Base-by-base conservation (phyloP, 2,329 filamentous ascomycete genomes). In the Claviceps quebecensis region DNA sequence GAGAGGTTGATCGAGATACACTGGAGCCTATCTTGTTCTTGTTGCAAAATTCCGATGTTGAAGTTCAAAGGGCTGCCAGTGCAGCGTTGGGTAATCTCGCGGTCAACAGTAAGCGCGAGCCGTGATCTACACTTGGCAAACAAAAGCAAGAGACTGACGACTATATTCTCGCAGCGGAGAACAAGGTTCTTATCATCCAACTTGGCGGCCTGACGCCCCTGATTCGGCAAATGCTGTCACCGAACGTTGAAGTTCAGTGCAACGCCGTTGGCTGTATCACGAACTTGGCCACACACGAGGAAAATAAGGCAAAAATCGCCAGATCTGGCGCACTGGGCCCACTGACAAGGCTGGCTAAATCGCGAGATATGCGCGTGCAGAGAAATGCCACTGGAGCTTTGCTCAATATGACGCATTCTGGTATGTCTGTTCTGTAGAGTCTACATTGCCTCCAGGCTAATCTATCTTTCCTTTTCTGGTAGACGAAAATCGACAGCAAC, bases 191-290 rank as follows among this genome's bases (percentile, higher is more conserved):
- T 58, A 98, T 98, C 61, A 93, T 98, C 55, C 81, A 88, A 57
- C 81, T 98, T 16, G 90, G 90, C 53, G 93, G 93, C 26, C 78
- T 98, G 54, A 83, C 83, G 50, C 91, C 93, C 50, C 77, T 98
- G 54, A 98, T 97, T 69, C 85, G 87, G 58, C 93, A 98, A 70
- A 98, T 98, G 93, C 88, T 94, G 71, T 97, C 91, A 52, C 80
- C 85, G 46, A 98, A 98, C 61, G 93, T 98, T 59, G 93, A 98
- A 67, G 93, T 98, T 26, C 93, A 98, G 70, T 98, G 93, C 75
- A 98, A 98, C 68, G 93, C 93, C 44, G 93, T 98, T 55, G 93
- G 93, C 49, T 98, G 93, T 72, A 98, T 98, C 67, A 98, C 93
- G 45, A 98, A 98, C 65, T 72, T 98, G 52, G 93, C 93, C 51